A percentile compares a stretch with the other conserved stretches of the same genome.
These are phyloP conservation scores for Amylostereum chailletii DNA, from an alignment of 1,284 basidiomycete genomes.

Conservation along the genomic window DNA sequence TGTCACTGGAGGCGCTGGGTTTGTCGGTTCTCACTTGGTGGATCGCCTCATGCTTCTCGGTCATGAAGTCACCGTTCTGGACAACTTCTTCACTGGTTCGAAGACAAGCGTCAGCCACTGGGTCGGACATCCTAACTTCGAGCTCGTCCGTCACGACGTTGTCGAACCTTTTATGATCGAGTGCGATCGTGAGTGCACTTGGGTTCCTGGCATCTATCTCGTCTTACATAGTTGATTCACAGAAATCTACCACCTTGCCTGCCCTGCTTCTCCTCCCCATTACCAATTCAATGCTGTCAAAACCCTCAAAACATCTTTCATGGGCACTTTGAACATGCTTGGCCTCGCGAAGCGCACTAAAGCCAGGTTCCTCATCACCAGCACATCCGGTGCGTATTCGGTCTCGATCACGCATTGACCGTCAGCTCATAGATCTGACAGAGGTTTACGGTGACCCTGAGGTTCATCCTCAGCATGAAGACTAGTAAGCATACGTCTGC, in stretches of 20 bases:
- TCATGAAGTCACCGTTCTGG: slow-evolving; percentile 94
- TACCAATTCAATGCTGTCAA: slow-evolving; percentile 96
- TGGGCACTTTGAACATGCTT: slow-evolving; percentile 96
- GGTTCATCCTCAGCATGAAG: slow-evolving; percentile 92
- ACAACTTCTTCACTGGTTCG: slow-evolving; percentile 98
- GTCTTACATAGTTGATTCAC: slow-evolving; percentile 7
- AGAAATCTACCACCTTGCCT: slow-evolving; percentile 97
- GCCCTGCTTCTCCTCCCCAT: slow-evolving; percentile 91
- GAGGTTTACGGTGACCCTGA: slow-evolving; percentile 98
- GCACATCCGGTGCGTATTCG: slow-evolving; percentile 67
- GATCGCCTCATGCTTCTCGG: slow-evolving; percentile 97
- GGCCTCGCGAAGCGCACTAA: slow-evolving; percentile 97
- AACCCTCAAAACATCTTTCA: slow-evolving; percentile 96
- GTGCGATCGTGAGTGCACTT: slow-evolving; percentile 72
- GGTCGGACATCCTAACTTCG: slow-evolving; percentile 98
- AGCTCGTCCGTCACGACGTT: slow-evolving; percentile 94
- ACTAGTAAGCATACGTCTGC: slow-evolving; percentile 59
- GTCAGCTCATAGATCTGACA: slow-evolving; percentile 16
- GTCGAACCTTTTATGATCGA: slow-evolving; percentile 96
- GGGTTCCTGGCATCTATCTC: background rate
- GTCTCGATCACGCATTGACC: background rate
- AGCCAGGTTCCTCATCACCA: slow-evolving; percentile 92
- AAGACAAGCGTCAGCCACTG: slow-evolving; percentile 92
- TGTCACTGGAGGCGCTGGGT: slow-evolving; percentile 93
- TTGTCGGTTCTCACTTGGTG: slow-evolving; percentile 95